Conservation (phyloP, 208 protist species). For the Crithidia bombi region DNA sequence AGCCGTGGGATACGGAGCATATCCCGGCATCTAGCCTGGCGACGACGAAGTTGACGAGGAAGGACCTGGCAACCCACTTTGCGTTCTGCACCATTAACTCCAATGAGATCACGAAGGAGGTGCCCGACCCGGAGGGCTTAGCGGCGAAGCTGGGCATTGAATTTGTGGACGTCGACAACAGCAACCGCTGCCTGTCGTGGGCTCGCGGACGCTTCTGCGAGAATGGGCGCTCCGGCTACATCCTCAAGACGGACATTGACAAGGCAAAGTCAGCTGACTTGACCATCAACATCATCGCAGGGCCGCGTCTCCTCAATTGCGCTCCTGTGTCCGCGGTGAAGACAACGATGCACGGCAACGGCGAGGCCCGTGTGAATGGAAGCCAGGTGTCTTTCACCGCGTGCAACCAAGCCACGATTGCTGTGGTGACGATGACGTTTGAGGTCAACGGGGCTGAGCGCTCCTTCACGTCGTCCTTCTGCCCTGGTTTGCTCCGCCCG, state of each 20-base stretch:
- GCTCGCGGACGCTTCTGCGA: conserved; percentile 76
- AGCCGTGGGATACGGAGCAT: conserved; percentile 71
- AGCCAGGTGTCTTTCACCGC: conserved; percentile 68
- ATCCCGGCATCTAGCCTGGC: conserved; percentile 30
- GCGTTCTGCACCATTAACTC: conserved; percentile 59
- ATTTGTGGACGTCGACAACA: conserved; percentile 74
- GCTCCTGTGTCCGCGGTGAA: conserved; percentile 45
- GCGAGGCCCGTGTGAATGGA: conserved; percentile 52
- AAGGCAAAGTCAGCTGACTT: conserved; percentile 47
- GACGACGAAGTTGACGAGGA: conserved; percentile 38
- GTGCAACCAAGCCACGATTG: conserved; percentile 72
- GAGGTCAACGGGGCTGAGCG: conserved; percentile 62
- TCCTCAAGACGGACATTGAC: conserved; percentile 73
- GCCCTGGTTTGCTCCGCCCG: conserved; percentile 53
- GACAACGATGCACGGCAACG: conserved; percentile 57
- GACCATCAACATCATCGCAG: conserved; percentile 72
- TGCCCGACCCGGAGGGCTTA: conserved; percentile 42
- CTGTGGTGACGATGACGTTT: conserved; percentile 76
- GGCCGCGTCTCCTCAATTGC: conserved; percentile 65
- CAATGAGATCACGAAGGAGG: conserved; percentile 6
- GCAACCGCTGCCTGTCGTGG: conserved; percentile 55
- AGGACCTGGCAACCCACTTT: conserved; percentile 71
- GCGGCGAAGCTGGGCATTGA: conserved; percentile 67
- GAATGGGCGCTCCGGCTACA: conserved; percentile 86
- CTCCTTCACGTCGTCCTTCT: conserved; percentile 73